A percentile compares a stretch with the other conserved stretches of the same genome.
These are phyloP conservation scores for Melanomma pulvis-pyrius DNA, from an alignment of 495 filamentous ascomycete genomes.

Conservation along the genomic window DNA sequence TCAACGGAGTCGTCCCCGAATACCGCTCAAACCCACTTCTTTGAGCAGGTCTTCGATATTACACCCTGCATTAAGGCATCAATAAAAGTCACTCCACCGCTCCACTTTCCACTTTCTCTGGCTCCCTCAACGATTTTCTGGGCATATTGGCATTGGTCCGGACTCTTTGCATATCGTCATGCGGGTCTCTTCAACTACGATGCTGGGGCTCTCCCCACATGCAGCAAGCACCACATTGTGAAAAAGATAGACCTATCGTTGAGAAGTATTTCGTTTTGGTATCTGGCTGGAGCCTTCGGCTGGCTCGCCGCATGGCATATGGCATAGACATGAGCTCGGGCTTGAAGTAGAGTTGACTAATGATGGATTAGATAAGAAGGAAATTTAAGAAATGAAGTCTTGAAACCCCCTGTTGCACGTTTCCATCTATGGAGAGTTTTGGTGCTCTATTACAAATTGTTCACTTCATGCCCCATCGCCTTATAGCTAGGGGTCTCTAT, in stretches of 20 bases:
- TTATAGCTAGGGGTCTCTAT: too few relatives aligned
- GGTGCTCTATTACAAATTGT: too few relatives aligned
- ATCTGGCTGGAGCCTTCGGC: slow-evolving; percentile 5
- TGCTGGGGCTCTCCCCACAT: background rate
- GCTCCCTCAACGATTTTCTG: background rate
- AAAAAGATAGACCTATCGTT: slow-evolving; percentile 7
- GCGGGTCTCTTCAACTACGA: background rate
- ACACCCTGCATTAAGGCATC: slow-evolving; percentile 12
- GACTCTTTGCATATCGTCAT: slow-evolving; percentile 7
- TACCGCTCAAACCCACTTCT: slow-evolving; percentile 67
- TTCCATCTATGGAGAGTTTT: too few relatives aligned
- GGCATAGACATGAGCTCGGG: slow-evolving; percentile 13
- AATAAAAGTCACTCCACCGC: background rate
- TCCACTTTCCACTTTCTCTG: too few relatives aligned
- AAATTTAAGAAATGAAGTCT: background rate
- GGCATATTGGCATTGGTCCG: background rate
- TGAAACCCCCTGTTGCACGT: background rate
- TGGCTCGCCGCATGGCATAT: slow-evolving; percentile 12
- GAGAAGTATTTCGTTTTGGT: background rate
- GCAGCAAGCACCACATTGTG: background rate
- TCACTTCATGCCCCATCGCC: too few relatives aligned
- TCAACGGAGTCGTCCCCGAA: slow-evolving; percentile 58
- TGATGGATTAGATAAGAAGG: background rate
- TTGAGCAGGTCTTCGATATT: slow-evolving; percentile 44
- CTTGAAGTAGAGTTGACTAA: background rate